Evolutionary conservation across 257 asterid species (phyloP), one percentile per base, ranked within the genome.

Genomic region (Leonotis leonurus): DNA sequence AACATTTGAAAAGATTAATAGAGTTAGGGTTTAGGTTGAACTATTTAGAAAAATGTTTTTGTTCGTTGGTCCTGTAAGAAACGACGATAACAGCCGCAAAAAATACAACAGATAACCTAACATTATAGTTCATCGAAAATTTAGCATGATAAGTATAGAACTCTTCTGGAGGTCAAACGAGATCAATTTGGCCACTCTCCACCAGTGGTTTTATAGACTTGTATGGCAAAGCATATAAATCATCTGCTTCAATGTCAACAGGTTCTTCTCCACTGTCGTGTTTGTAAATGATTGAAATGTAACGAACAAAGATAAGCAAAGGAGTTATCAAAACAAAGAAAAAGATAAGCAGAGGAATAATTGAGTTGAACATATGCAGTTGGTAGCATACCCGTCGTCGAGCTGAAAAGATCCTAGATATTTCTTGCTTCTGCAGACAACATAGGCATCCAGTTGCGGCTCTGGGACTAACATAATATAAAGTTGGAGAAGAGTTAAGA

Each of bases 371-470:
- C 62, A 44, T 12, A 48, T 24, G 56, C 1, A 16, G 24, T 0
- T 4, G 7, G 65, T 13, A 62, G 64, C 53, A 71, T 82, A 74
- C 95, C 97, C 76, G 64, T 85, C 97, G 50, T 85, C 95, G 44
- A 92, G 95, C 70, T 88, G 95, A 65, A 85, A 82, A 32, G 95
- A 66, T 68, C 98, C 98, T 43, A 86, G 68, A 60, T 66, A 75
- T 76, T 64, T 86, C 84, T 86, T 85, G 92, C 92, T 86, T 73
- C 94, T 79, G 78, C 98, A 86, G 49, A 91, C 70, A 7, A 88
- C 91, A 30, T 84, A 88, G 27, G 80, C 44, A 45, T 88, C 90
- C 62, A 88, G 83, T 65, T 78, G 68, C 35, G 95, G 96, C 83
- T 82, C 94, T 1, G 90, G 90, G 74, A 88, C 97, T 90, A 56